Percentiles rank a stretch among this genome's conserved stretches.
These are phyloP conservation scores for Populus hybrid DNA, from an alignment of 441 rosid genomes.

Conservation along the genomic window DNA sequence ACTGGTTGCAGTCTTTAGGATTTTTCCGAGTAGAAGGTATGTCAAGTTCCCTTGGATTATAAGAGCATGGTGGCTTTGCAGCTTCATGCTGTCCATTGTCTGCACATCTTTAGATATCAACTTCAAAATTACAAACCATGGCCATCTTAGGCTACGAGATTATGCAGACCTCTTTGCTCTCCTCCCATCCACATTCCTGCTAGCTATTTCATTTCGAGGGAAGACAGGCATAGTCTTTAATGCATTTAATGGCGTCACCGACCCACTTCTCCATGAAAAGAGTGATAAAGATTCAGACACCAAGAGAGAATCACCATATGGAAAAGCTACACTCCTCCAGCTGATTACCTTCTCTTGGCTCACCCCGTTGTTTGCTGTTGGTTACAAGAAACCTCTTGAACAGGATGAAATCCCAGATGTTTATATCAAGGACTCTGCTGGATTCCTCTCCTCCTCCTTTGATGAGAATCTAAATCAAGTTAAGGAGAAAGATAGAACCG, in stretches of 20 bases:
- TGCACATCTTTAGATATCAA: constrained; percentile 37
- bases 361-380: constrained; percentile 69
- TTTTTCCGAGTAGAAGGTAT: constrained; percentile 23
- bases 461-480: constrained; percentile 53
- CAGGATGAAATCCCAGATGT: constrained; percentile 77
- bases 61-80: constrained; percentile 87
- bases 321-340: constrained; percentile 72
- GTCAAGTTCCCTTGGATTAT: constrained; percentile 65
- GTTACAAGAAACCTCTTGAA: constrained; percentile 72
- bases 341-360: constrained; percentile 93
- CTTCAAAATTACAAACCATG: constrained; percentile 32
- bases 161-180: constrained; percentile 51
- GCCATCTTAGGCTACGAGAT: constrained; percentile 36
- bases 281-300: constrained; percentile 26
- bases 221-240: constrained; percentile 50
- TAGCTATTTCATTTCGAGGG: constrained; percentile 67
- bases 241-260: constrained; percentile 34
- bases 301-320: constrained; percentile 56
- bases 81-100: constrained; percentile 49
- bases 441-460: constrained; percentile 46
- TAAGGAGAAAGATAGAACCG: constrained; percentile 43
- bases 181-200: constrained; percentile 53
- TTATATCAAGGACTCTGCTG: constrained; percentile 64
- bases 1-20: constrained; percentile 37
- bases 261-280: constrained; percentile 58